Evolutionary conservation across 2,329 filamentous ascomycete species (phyloP), one percentile per base, ranked within the genome.

Genomic region (Penicillium sp.): DNA sequence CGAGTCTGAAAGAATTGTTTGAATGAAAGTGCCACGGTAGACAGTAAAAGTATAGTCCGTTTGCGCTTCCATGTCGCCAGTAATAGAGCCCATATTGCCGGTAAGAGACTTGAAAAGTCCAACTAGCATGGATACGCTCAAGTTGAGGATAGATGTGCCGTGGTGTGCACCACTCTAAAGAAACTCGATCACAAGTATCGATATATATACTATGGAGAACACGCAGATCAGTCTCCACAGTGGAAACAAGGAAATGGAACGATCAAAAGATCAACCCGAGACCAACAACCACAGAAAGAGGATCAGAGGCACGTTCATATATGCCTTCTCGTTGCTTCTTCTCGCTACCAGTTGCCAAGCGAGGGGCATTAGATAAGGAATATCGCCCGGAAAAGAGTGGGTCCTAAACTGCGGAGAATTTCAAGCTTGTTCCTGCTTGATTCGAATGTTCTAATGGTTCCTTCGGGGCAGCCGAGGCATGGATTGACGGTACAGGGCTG

Each of bases 21-120:
- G 82, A 13, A 87, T 80, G 64, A 88, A 88, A 0, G 82, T 79
- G 13, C 86, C 86, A 21, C 79, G 59, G 64, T 85, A 89, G 44
- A 88, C 66, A 0, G 74, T 75, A n/a, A 57, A 59, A 4, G 45
- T 45, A 44, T 68, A 62, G 12, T 50, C 35, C 21, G 53, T 37
- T 50, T 39, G 59, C 56, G 52, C 46, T n/a, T 53, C 40, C 56
- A 25, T 13, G 3, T 41, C 15, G 15, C 39, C 25, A 8, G 21
- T 4, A 16, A 41, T 41, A 3, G 39, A 50, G 16, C 55, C 46
- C 59, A 60, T 40, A 47, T 55, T 25, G 9, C 13, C 31, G 5
- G 8, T 18, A 8, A n/a, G 0, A 44, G n/a, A 23, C 2, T 34
- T 16, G 16, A 23, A 40, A 31, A 10, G 7, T 1, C 31, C 5